Conservation (phyloP, 768 basidiomycete genomes). For the Exidia glandulosa region DNA sequence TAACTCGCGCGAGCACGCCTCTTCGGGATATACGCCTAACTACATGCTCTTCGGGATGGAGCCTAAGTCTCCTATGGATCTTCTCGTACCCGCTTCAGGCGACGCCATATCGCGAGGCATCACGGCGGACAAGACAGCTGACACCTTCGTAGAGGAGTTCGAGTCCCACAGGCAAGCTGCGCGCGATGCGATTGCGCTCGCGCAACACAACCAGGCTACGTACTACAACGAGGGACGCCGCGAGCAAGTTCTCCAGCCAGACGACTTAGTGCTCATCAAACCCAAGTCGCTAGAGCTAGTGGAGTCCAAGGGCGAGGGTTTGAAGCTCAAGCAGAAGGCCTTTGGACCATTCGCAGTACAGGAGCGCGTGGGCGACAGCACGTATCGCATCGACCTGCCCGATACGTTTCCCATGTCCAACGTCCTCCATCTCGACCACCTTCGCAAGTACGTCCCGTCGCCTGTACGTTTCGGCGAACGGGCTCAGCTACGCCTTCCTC, state of each 20-base stretch:
- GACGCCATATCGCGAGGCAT: not conserved
- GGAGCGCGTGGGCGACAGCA: conserved; percentile 8
- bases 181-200: conserved; percentile 8
- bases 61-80: not conserved
- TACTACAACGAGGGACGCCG: conserved; percentile 13
- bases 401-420: not conserved
- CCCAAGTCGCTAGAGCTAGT: conserved; percentile 16
- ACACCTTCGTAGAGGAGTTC: not conserved
- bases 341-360: conserved; percentile 16
- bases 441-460: conserved; percentile 11
- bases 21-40: not conserved
- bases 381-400: not conserved
- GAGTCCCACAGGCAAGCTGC: not conserved
- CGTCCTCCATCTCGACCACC: conserved; percentile 16
- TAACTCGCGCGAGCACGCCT: conserved; percentile 1
- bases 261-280: conserved; percentile 15
- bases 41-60: not conserved
- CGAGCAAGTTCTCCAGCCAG: conserved; percentile 11
- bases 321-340: conserved; percentile 11
- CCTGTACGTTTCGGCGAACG: conserved; percentile 9
- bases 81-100: not conserved
- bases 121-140: not conserved
- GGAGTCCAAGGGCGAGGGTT: conserved; percentile 12
- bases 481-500: conserved; percentile 11
- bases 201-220: conserved; percentile 14